A percentile compares a stretch with the other conserved stretches of the same genome.
Conservation (phyloP, 2,329 filamentous ascomycete species). For the Lasiodiplodia sp. region DNA sequence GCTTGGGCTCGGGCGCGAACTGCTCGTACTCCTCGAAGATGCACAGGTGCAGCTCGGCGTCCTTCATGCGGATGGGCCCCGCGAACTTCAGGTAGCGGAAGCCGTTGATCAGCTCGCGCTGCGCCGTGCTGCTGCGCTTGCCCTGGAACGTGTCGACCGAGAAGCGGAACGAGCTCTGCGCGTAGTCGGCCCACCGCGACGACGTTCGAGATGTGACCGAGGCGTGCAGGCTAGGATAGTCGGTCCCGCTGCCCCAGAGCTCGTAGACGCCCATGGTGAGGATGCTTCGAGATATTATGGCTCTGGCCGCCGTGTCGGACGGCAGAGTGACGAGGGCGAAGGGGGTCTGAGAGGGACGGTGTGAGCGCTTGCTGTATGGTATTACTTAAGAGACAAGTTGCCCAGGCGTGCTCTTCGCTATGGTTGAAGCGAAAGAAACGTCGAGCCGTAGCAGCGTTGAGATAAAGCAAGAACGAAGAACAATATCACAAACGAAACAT, state of each 20-base stretch:
- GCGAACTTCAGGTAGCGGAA: conserved; percentile 81
- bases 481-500: not conserved
- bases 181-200: conserved; percentile 72
- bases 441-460: not conserved
- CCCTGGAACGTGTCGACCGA: conserved; percentile 82
- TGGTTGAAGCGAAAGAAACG: not conserved
- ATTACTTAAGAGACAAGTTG: not conserved
- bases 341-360: conserved; percentile 68
- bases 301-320: conserved; percentile 68
- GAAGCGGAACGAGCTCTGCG: conserved; percentile 78
- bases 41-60: conserved; percentile 75
- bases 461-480: not conserved
- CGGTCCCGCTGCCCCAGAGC: conserved; percentile 79
- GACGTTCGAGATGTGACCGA: conserved; percentile 66
- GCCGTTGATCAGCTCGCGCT: conserved; percentile 79
- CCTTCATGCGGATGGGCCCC: conserved; percentile 79
- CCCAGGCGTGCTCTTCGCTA: not conserved
- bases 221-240: conserved; percentile 72
- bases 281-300: conserved; percentile 78
- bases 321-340: conserved; percentile 79
- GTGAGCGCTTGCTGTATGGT: not conserved
- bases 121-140: conserved; percentile 68
- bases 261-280: conserved; percentile 85
- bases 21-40: conserved; percentile 83
- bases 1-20: conserved; percentile 61